Evolutionary conservation across 805 yeast genomes (phyloP).

Genomic region (Hanseniaspora lachancei): DNA sequence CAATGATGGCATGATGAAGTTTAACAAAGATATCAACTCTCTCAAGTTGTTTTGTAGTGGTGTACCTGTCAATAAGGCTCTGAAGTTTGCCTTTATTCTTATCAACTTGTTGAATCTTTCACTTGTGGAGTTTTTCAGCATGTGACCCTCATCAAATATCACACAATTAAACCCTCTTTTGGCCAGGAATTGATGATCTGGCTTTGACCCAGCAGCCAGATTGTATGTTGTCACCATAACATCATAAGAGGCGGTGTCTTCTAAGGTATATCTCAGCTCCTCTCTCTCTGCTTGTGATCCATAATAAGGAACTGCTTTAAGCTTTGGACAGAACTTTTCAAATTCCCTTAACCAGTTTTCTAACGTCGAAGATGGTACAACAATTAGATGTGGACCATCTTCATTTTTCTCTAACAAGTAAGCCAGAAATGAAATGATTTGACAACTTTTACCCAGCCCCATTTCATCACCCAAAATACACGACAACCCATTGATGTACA

Average conservation of each 20-base stretch:
- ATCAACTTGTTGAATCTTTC: conserved; percentile 81
- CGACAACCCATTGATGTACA: conserved; percentile 66
- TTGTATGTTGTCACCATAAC: conserved; percentile 91
- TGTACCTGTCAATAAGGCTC: conserved; percentile 86
- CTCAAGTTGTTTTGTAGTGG: conserved; percentile 87
- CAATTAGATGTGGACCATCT: conserved; percentile 77
- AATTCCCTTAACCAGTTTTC: conserved; percentile 97
- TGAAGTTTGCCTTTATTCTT: conserved; percentile 70
- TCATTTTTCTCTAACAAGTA: conserved; percentile 52
- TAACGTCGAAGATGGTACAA: conserved; percentile 90
- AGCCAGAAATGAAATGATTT: conserved; percentile 85
- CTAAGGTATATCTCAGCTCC: conserved; percentile 61
- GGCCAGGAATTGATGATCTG: conserved; percentile 67
- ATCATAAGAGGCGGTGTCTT: conserved; percentile 49
- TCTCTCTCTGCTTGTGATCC: conserved; percentile 78
- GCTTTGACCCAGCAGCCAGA: conserved; percentile 74
- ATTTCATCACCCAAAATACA: conserved; percentile 96
- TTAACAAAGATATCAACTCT: conserved; percentile 78
- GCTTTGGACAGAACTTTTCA: conserved; percentile 67
- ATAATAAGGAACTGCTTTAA: conserved; percentile 83
- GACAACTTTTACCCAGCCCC: conserved; percentile 97
- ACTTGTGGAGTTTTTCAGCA: conserved; percentile 77
- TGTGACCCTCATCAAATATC: conserved; percentile 95
- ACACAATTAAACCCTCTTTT: conserved; percentile 69
- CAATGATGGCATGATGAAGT: conserved; percentile 76